Evolutionary conservation across 1,284 basidiomycete species (phyloP).

Genomic region (Vanrija pseudolonga): DNA sequence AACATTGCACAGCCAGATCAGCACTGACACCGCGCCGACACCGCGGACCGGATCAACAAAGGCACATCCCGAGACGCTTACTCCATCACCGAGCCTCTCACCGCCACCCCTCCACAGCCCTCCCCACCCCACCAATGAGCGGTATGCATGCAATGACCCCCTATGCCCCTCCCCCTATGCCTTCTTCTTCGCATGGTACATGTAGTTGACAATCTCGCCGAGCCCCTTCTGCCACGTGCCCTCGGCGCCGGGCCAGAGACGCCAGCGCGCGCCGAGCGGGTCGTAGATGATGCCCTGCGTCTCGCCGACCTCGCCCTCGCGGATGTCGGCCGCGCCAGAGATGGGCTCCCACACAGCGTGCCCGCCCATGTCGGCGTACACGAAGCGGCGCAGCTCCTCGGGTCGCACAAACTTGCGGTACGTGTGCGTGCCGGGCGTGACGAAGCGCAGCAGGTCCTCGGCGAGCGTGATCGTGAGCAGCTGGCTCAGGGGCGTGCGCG

Average conservation of each 20-base stretch:
- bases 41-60: no score
- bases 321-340: conserved; percentile 51
- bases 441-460: conserved; percentile 76
- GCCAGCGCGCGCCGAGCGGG: conserved; percentile 71
- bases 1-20: no score
- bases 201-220: conserved; percentile 48
- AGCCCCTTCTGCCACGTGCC: conserved; percentile 53
- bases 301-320: conserved; percentile 67
- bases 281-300: conserved; percentile 77
- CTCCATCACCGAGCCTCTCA: no score
- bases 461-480: conserved; percentile 87
- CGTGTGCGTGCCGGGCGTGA: conserved; percentile 87
- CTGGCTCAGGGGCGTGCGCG: conserved; percentile 85
- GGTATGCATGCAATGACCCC: not conserved
- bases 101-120: no score
- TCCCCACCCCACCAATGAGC: not conserved
- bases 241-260: conserved; percentile 61
- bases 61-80: no score
- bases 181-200: conserved; percentile 46
- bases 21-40: no score
- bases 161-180: not conserved
- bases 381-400: conserved; percentile 79
- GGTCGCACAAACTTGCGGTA: conserved; percentile 88
- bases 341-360: conserved; percentile 40
- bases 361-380: conserved; percentile 58